phyloP scores from a whole-genome alignment of 2,329 filamentous ascomycete genomes.

The Eutypella sp. region DNA sequence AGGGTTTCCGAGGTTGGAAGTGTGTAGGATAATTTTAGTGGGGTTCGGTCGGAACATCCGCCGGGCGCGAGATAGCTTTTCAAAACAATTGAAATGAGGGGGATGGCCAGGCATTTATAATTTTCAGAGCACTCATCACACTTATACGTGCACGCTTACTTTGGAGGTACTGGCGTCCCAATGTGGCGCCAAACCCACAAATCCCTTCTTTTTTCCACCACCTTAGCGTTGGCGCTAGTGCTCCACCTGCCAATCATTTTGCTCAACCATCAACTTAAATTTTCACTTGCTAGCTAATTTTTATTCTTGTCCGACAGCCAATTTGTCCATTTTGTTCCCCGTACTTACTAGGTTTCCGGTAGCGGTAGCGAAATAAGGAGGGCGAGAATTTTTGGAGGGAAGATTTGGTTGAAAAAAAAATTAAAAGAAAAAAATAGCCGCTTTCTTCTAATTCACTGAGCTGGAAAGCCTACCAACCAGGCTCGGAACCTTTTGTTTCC shows the following conservation, averaged over 20 bases:
- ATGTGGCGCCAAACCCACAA: conserved; percentile 28
- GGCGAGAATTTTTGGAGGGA: too few relatives aligned
- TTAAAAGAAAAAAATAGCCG: neutral
- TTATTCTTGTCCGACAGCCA: conserved; percentile 20
- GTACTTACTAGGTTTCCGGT: conserved; percentile 14
- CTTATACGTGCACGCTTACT: conserved; percentile 20
- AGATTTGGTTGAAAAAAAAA: too few relatives aligned
- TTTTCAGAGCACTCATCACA: conserved; percentile 34
- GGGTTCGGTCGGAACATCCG: conserved; percentile 52
- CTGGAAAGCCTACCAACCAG: too few relatives aligned
- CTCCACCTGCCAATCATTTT: conserved; percentile 19
- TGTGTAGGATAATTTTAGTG: conserved; percentile 35
- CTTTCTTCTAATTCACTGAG: too few relatives aligned
- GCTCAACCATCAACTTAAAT: conserved; percentile 18
- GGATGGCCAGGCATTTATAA: conserved; percentile 53
- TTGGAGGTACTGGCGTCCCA: conserved; percentile 24
- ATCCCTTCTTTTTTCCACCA: conserved; percentile 22
- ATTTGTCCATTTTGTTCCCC: conserved; percentile 21
- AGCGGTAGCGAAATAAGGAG: too few relatives aligned
- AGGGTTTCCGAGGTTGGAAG: conserved; percentile 26
- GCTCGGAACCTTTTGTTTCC: too few relatives aligned
- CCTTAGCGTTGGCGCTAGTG: conserved; percentile 20
- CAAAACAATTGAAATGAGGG: conserved; percentile 45
- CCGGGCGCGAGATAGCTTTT: conserved; percentile 37
- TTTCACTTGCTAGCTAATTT: conserved; percentile 20